These are phyloP conservation scores for Aspergillus nomiae DNA, from an alignment of 2,329 filamentous ascomycete genomes.

Conservation along the genomic window DNA sequence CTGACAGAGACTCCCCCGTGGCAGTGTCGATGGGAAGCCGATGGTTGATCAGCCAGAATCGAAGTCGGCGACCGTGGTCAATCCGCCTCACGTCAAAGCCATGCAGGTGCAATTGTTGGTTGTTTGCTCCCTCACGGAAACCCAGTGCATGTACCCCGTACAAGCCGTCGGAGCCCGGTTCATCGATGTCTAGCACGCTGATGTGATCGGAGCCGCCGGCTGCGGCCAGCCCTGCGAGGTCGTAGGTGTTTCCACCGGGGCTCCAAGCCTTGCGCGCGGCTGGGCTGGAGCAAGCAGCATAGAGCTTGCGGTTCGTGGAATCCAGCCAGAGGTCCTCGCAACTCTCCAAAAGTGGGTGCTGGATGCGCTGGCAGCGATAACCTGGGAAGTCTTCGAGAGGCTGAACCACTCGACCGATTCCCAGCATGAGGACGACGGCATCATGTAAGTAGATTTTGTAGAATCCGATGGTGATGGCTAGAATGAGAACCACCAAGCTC, in stretches of 20 bases:
- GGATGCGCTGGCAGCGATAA: not conserved
- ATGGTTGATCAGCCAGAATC: constrained; percentile 11
- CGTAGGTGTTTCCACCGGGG: not conserved
- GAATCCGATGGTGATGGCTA: not conserved
- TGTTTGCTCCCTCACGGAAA: not conserved
- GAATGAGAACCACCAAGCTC: not conserved
- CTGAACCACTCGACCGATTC: not conserved
- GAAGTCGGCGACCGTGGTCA: not conserved
- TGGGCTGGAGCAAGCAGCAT: not conserved
- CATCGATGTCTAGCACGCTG: constrained; percentile 2
- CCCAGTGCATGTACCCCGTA: not conserved
- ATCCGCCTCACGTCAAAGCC: not conserved
- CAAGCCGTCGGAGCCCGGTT: not conserved
- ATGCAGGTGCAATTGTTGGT: not conserved
- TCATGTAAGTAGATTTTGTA: constrained; percentile 8
- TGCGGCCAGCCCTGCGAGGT: not conserved
- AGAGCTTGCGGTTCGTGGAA: not conserved
- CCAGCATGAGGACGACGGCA: not conserved
- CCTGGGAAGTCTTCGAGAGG: constrained; percentile 1
- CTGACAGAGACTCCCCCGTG: not conserved
- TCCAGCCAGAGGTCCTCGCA: constrained; percentile 11
- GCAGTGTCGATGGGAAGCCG: not conserved
- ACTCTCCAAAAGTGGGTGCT: constrained; percentile 2
- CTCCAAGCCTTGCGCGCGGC: constrained; percentile 3
- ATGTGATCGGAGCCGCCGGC: not conserved